phyloP scores from a whole-genome alignment of 73 alveolate species.

The Paramecium caudatum region DNA sequence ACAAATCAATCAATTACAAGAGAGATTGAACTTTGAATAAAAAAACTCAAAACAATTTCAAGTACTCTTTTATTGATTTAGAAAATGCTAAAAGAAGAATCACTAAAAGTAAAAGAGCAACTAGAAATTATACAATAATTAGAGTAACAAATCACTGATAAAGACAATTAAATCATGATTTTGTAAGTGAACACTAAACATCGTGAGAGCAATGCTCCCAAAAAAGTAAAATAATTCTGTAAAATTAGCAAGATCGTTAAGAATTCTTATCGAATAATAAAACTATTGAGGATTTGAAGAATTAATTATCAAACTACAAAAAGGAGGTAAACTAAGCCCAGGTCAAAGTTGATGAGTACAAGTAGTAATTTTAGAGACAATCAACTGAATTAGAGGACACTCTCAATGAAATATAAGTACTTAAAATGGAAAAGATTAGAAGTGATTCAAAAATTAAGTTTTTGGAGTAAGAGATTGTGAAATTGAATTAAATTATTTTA shows the following conservation, averaged over 20 bases:
- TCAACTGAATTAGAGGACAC: conserved; percentile 31
- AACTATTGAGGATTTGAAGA: conserved; percentile 31
- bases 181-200: not conserved
- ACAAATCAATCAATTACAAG: conserved; percentile 30
- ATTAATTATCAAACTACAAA: not conserved
- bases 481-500: not conserved
- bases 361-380: not conserved
- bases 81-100: conserved; percentile 47
- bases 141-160: not conserved
- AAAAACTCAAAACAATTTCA: not conserved
- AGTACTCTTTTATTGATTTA: not conserved
- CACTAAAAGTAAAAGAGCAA: not conserved
- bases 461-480: conserved; percentile 3
- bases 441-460: conserved; percentile 11
- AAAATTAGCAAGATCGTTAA: no score
- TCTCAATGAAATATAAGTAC: not conserved
- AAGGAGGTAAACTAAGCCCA: not conserved
- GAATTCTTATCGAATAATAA: no score
- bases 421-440: conserved; percentile 33
- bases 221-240: no score
- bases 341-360: conserved; percentile 36
- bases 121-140: conserved; percentile 10
- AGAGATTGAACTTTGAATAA: conserved; percentile 1
- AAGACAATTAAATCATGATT: not conserved
- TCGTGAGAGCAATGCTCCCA: conserved; percentile 19